Evolutionary conservation across 1,284 basidiomycete species (phyloP), one percentile per base, ranked within the genome.

Genomic region (Anthracocystis panici-leucophaei): DNA sequence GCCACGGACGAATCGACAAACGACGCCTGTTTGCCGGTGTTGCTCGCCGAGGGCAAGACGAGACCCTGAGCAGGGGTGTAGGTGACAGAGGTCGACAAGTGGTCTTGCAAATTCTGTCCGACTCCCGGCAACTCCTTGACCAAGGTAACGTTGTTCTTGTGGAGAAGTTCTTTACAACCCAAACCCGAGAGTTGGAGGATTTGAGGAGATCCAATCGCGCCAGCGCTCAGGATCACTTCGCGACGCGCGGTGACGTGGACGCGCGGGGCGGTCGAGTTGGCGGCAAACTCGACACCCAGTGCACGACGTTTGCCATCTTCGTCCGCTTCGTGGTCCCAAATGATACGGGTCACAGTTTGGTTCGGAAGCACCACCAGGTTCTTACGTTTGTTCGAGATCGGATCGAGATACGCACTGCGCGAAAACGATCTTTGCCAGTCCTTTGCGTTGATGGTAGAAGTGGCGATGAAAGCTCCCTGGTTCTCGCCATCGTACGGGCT

Each of bases 21-120:
- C 45, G 66, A 73, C 7, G 78, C 79, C 21, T 58, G 57, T 53
- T 72, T 70, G 31, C 65, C 42, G 46, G 69, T 45, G 29, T 66
- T 79, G 18, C 71, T 74, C 2, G 57, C 61, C 12, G 56, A 8
- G 27, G 70, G 66, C 25, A 72, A 11, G 5, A 61, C 42, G 27
- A 80, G 64, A 1, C 59, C 62, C 5, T 61, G 41, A 31, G 70
- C 74, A 1, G 75, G 75, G 10, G 60, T 41, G 61, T 71, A 82
- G 50, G 57, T 60, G 57, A 80, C 69, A 1, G 66, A 56, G 5
- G 64, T 59, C 12, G 71, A 58, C 2, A 82, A 65, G 61, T 89
- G 89, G 57, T 89, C 89, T 59, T 89, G 88, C 8, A 88, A 80
- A 75, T 90, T 89, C 71, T 86, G 85, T 6, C 89, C 89, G 1